phyloP scores from a whole-genome alignment of 495 filamentous ascomycete species.

The Trichoderma asperelloides region DNA sequence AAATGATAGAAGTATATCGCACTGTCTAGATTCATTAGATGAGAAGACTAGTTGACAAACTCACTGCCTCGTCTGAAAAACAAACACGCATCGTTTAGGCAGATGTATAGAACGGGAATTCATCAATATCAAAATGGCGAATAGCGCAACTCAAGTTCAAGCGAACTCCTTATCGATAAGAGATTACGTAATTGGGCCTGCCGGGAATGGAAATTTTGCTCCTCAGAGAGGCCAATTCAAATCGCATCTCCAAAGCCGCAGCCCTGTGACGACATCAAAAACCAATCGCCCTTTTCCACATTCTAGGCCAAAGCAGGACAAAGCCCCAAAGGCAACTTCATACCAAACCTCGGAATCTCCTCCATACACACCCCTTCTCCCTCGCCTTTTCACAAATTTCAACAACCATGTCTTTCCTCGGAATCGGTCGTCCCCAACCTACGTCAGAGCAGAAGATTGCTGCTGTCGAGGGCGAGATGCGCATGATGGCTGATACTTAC shows the following conservation, averaged over 20 bases:
- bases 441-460: slow-evolving; percentile 93
- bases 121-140: background rate
- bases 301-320: too few relatives aligned
- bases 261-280: slow-evolving; percentile 6
- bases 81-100: too few relatives aligned
- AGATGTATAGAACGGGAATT: background rate
- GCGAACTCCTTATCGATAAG: background rate
- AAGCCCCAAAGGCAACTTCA: too few relatives aligned
- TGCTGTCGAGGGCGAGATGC: slow-evolving; percentile 85
- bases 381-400: background rate
- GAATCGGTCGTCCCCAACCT: slow-evolving; percentile 79
- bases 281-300: background rate
- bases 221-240: background rate
- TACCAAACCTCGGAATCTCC: too few relatives aligned
- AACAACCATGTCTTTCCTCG: slow-evolving; percentile 83
- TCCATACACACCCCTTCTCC: too few relatives aligned
- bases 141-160: background rate
- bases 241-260: background rate
- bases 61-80: too few relatives aligned
- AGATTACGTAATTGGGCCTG: background rate
- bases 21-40: too few relatives aligned
- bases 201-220: slow-evolving; percentile 3
- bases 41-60: too few relatives aligned
- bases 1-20: too few relatives aligned
- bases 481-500: slow-evolving; percentile 95